Evolutionary conservation across 345 rosid genomes (phyloP), one percentile per base, ranked within the genome.

Genomic region (Balakata baccata): DNA sequence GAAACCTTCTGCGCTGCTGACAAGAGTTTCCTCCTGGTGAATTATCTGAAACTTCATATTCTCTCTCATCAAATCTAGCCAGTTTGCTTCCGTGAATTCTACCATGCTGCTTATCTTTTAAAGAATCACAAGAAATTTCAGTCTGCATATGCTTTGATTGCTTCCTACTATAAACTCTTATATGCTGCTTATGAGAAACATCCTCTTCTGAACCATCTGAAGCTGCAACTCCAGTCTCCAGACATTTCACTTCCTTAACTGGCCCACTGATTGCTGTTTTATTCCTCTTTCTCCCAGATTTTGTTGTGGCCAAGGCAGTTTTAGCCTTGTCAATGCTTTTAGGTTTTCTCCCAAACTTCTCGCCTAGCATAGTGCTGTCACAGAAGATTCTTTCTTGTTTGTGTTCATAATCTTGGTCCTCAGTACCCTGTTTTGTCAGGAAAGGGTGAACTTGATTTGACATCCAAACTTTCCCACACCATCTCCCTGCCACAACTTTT

Each of bases 381-480:
- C 57, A 85, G 47, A 50, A 57, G 80, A 78, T 83, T 75, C 78
- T 79, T 65, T 87, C 97, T 62, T 61, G 70, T 50, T 74, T 79
- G 4, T 72, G 58, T 57, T 73, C 77, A 77, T 76, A 83, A 45
- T 89, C 95, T 76, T 79, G 89, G 18, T 78, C 92, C 50, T 87
- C 87, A 41, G 84, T 67, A 81, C 88, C 91, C 79, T 70, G 71
- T 71, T 79, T 79, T 25, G 81, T 78, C 71, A 94, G 77, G 81
- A 90, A 82, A 37, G 95, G 87, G 81, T 94, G 98, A 78, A 94
- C 94, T 87, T 89, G 98, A 86, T 87, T 90, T 70, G 98, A 94
- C 98, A 89, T 94, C 98, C 98, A 94, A 78, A 92, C 93, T 79
- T 84, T 92, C 64, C 98, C 98, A 77, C 98, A 94, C 98, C 98